Base-by-base conservation (phyloP, 139 green algal species). In the Ulvella scutata region DNA sequence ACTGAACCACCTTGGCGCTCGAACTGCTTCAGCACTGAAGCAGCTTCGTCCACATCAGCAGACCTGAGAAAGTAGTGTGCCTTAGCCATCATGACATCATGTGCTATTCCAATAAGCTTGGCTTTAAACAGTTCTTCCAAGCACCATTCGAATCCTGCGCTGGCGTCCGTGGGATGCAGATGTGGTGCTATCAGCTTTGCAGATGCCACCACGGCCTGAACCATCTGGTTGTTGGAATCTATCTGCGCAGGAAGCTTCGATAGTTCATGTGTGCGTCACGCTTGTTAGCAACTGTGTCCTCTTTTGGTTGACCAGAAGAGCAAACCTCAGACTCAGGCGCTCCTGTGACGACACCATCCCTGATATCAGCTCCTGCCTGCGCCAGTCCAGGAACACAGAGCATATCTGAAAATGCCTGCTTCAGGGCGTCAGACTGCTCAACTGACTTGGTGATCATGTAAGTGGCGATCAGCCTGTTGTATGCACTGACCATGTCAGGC, bases 11-110 rank as follows among this genome's bases (percentile, higher is more conserved):
- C 51, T 9, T 67, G 51, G n/a, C 33, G 31, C 20, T 67, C 51
- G 2, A 67, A 67, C 33, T 67, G 51, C 20, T 67, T 67, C 4
- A 67, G 20, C 20, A 67, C 20, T 26, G 31, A 26, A 36, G 51
- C 51, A 67, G 51, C 51, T 26, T 67, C n/a, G 7, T 23, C 51
- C 0, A 67, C 33, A n/a, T 67, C 51, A 13, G 51, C 51, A 26
- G 20, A 36, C 10, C 4, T 26, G n/a, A 67, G 51, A 29, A 67
- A 67, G 51, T 67, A 67, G 13, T n/a, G 13, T 10, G 51, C 51
- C 51, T 67, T 67, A 36, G 51, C 51, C 51, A 67, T 67, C 51
- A 67, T 67, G n/a, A 67, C 51, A 67, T 67, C 51, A 23, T 67
- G 51, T 9, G 51, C 20, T 7, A 67, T n/a, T 6, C 17, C 6